phyloP scores from a whole-genome alignment of 1,284 basidiomycete genomes.

The Polyporus tsugae region DNA sequence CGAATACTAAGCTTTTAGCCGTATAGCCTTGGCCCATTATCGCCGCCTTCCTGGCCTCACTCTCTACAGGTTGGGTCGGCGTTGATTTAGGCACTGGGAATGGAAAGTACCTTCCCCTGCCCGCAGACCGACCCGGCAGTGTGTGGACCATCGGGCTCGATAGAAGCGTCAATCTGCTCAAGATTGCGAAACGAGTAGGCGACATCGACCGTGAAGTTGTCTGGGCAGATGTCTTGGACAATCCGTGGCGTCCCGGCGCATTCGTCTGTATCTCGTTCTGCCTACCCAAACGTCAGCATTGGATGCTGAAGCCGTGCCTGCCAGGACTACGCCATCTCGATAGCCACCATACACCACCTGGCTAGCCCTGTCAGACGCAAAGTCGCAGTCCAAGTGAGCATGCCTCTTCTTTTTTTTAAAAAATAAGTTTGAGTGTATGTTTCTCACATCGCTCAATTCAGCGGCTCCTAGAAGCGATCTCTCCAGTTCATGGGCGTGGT shows the following conservation, averaged over 20 bases:
- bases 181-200: conserved; percentile 73
- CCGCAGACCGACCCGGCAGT: conserved; percentile 59
- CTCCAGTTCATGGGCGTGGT: conserved; percentile 73
- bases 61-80: conserved; percentile 85
- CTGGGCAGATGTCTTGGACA: conserved; percentile 74
- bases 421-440: neutral
- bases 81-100: conserved; percentile 97
- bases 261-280: conserved; percentile 69
- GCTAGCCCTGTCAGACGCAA: conserved; percentile 79
- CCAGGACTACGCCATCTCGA: conserved; percentile 94
- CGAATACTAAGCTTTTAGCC: neutral
- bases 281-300: neutral
- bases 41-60: conserved; percentile 75
- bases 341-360: conserved; percentile 95
- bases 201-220: conserved; percentile 73
- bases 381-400: conserved; percentile 73
- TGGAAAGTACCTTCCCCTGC: conserved; percentile 92
- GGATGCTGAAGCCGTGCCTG: neutral
- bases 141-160: conserved; percentile 87
- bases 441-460: conserved; percentile 37
- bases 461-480: conserved; percentile 73
- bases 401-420: conserved; percentile 11
- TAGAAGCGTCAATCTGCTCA: conserved; percentile 79
- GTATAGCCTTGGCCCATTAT: conserved; percentile 94
- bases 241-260: conserved; percentile 74